phyloP scores from a whole-genome alignment of 305 asterid species.

The Andrographis paniculata region DNA sequence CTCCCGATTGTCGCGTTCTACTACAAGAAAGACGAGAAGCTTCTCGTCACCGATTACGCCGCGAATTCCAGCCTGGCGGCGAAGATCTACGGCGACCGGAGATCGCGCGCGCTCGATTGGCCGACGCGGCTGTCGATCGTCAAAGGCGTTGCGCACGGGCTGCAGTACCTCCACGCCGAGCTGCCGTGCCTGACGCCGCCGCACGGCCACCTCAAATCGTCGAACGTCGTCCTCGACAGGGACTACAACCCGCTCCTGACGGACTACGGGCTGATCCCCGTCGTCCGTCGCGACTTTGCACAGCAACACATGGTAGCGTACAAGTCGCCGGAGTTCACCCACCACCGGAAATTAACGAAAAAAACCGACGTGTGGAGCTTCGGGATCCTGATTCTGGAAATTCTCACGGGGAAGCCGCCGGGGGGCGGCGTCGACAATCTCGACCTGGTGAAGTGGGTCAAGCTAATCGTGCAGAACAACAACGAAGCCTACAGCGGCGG shows the following conservation, averaged over 20 bases:
- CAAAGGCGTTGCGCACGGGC: slow-evolving; percentile 70
- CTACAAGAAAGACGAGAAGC: slow-evolving; percentile 86
- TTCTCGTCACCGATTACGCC: slow-evolving; percentile 45
- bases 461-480: not conserved
- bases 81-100: slow-evolving; percentile 66
- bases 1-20: slow-evolving; percentile 73
- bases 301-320: slow-evolving; percentile 59
- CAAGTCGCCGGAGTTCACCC: slow-evolving; percentile 54
- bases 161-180: slow-evolving; percentile 20
- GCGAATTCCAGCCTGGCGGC: slow-evolving; percentile 64
- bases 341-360: slow-evolving; percentile 41
- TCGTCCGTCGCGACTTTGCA: slow-evolving; percentile 48
- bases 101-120: slow-evolving; percentile 50
- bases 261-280: slow-evolving; percentile 53
- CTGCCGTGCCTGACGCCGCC: slow-evolving; percentile 57
- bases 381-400: slow-evolving; percentile 53
- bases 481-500: not conserved
- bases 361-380: slow-evolving; percentile 61
- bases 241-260: slow-evolving; percentile 36
- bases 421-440: not conserved
- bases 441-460: not conserved
- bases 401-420: not conserved
- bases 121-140: slow-evolving; percentile 55
- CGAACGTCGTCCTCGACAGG: slow-evolving; percentile 51
- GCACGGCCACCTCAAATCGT: slow-evolving; percentile 69